A percentile compares a stretch with the other conserved stretches of the same genome.
phyloP scores from a whole-genome alignment of 1,284 basidiomycete genomes.

The Macrocystidia cucumis region DNA sequence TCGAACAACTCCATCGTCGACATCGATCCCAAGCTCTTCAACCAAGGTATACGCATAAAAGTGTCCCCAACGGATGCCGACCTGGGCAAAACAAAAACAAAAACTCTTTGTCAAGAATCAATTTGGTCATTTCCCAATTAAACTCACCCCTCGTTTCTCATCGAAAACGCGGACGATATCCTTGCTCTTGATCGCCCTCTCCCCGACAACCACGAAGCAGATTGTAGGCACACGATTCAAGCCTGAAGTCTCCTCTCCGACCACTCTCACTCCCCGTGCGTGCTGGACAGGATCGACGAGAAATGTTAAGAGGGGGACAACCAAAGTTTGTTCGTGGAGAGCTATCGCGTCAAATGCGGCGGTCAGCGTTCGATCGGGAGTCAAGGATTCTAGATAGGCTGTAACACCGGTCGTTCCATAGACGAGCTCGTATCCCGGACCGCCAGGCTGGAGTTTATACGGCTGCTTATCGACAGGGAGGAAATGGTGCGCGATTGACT shows the following conservation, averaged over 20 bases:
- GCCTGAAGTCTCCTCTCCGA: conserved; percentile 47
- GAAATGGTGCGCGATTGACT: conserved; percentile 67
- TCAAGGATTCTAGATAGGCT: conserved; percentile 57
- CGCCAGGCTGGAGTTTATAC: conserved; percentile 66
- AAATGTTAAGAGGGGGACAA: conserved; percentile 26
- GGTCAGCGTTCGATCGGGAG: conserved; percentile 34
- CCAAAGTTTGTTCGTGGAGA: conserved; percentile 31
- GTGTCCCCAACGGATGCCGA: conserved; percentile 73
- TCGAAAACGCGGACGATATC: conserved; percentile 63
- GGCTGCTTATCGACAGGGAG: conserved; percentile 38
- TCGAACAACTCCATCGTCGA: conserved; percentile 62
- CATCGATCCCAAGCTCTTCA: conserved; percentile 38
- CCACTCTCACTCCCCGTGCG: conserved; percentile 54
- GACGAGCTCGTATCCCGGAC: conserved; percentile 66
- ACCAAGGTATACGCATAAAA: conserved; percentile 72
- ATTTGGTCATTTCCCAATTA: neutral
- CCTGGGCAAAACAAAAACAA: conserved; percentile 32
- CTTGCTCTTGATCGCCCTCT: conserved; percentile 44
- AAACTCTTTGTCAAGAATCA: neutral
- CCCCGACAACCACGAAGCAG: conserved; percentile 60
- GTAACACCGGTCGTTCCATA: conserved; percentile 54
- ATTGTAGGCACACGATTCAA: conserved; percentile 59
- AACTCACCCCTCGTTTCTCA: conserved; percentile 48
- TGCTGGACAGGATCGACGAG: conserved; percentile 29
- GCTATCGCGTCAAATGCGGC: conserved; percentile 42